Evolutionary conservation across 148 eudicot genomes (phyloP), one percentile per base, ranked within the genome.

Genomic region (Nyssa sinensis): DNA sequence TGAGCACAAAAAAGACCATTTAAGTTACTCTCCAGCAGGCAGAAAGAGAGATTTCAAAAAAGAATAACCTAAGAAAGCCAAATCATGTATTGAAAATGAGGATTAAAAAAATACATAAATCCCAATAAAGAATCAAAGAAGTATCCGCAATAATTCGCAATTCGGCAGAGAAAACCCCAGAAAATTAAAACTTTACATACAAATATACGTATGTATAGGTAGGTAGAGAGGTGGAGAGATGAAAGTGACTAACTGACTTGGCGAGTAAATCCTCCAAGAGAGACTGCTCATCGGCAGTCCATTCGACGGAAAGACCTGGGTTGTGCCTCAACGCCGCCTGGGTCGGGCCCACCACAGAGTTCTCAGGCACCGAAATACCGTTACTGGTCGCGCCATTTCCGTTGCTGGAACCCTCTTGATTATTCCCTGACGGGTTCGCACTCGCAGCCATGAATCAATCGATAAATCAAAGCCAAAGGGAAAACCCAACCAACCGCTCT

Each of bases 241-340:
- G n/a, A n/a, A n/a, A n/a, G n/a, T n/a, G 29, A 11, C 16, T 76
- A 19, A 78, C 92, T 73, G 67, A 95, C 98, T 83, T 88, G 77
- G 69, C 53, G 49, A 92, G 88, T 49, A 95, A 87, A 34, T 89
- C 93, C 59, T 95, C 91, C 62, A 95, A 78, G 16, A 79, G 75
- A 35, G 88, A 67, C 78, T 92, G 96, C 79, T 95, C 98, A 39
- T 95, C 96, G 32, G 84, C 8, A 13, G 88, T 82, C 98, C 98
- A 95, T 24, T 89, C 88, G 2, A 82, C 84, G 27, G 87, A 76
- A 32, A 92, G 65, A 8, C 96, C 98, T 1, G 97, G 93, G 62
- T 89, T 84, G 75, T 92, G 98, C 69, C 83, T 78, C 67, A 95
- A 82, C 25, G 82, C 89, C 7, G 88, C 77, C 78, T 75, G 72